Percentiles rank a stretch among this genome's conserved stretches.
Conservation (phyloP, 2,329 filamentous ascomycete species). For the Xylariaceae sp. region DNA sequence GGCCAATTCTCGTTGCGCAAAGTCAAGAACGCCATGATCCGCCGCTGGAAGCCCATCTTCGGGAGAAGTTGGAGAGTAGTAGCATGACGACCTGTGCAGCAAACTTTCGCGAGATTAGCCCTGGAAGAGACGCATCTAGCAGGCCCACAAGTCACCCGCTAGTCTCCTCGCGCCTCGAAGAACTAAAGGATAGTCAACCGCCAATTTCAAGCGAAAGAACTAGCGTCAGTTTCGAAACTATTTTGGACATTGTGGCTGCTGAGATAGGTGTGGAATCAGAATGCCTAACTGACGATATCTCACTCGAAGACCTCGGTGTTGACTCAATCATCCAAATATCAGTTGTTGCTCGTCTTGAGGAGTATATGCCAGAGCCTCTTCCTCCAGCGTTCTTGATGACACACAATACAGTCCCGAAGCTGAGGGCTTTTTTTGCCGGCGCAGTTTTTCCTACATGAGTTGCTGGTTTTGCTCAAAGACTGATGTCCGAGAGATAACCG, state of each 20-base stretch:
- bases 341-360: conserved; percentile 2
- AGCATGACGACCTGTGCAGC: neutral
- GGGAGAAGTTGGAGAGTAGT: neutral
- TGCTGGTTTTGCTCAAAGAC: too few species aligned
- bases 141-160: neutral
- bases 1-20: neutral
- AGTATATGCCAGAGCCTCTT: neutral
- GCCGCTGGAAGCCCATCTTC: neutral
- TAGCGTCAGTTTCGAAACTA: neutral
- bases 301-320: conserved; percentile 5
- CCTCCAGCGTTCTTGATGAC: conserved; percentile 2
- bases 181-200: neutral
- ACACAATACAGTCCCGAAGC: neutral
- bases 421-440: neutral
- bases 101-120: neutral
- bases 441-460: too few species aligned
- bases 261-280: conserved; percentile 1
- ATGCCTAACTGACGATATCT: conserved; percentile 3
- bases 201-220: neutral
- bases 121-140: neutral
- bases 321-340: conserved; percentile 3
- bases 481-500: too few species aligned
- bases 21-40: too few species aligned
- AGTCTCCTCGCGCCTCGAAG: neutral
- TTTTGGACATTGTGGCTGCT: neutral